Percentiles rank a stretch among this genome's conserved stretches.
These are phyloP conservation scores for Penicillium odoratum DNA, from an alignment of 495 filamentous ascomycete species.

Conservation along the genomic window DNA sequence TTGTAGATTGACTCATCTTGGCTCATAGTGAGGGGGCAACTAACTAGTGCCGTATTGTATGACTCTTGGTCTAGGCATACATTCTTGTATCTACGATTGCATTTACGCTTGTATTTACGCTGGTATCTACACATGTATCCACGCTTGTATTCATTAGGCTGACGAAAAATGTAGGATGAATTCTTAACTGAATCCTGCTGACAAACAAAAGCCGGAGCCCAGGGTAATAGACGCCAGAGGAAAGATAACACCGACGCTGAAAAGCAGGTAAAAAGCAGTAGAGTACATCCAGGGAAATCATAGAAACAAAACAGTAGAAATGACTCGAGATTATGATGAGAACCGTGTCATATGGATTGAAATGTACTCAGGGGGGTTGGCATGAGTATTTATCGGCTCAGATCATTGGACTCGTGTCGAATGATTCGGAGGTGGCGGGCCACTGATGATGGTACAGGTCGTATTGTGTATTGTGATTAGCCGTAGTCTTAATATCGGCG, in stretches of 20 bases:
- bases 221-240: not conserved
- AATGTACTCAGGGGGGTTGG: not conserved
- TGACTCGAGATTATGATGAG: not conserved
- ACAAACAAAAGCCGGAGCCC: not conserved
- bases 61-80: not conserved
- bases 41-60: not conserved
- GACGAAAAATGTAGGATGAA: not conserved
- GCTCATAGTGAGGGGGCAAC: constrained; percentile 25
- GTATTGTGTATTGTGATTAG: not conserved
- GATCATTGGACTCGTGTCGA: not conserved
- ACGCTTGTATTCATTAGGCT: not conserved
- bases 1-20: constrained; percentile 30
- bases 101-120: too few relatives aligned
- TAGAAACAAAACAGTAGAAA: not conserved
- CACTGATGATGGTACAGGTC: constrained; percentile 10
- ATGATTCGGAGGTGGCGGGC: not conserved
- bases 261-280: constrained; percentile 8
- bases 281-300: constrained; percentile 9
- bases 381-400: not conserved
- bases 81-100: not conserved
- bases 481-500: constrained; percentile 15
- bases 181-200: not conserved
- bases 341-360: not conserved
- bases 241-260: constrained; percentile 17
- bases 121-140: too few relatives aligned